These are phyloP conservation scores for Cladorrhinum sp. DNA, from an alignment of 2,329 filamentous ascomycete genomes.

Conservation along the genomic window DNA sequence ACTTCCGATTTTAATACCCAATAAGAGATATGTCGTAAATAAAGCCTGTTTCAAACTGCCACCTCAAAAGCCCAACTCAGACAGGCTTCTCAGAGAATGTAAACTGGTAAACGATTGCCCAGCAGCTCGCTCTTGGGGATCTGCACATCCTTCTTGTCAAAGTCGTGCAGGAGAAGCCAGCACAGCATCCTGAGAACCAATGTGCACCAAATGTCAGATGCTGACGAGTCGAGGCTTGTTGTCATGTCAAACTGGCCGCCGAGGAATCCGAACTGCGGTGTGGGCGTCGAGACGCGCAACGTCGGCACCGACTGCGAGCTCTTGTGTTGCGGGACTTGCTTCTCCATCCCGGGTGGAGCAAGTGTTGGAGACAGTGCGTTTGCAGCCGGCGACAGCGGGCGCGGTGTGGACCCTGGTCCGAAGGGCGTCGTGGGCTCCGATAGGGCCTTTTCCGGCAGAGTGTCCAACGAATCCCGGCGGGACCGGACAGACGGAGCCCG, in stretches of 20 bases:
- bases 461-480: conserved; percentile 19
- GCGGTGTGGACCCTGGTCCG: not conserved
- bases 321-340: conserved; percentile 7
- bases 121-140: conserved; percentile 51
- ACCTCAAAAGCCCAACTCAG: not conserved
- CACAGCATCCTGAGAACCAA: conserved; percentile 57
- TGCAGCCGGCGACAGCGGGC: conserved; percentile 8
- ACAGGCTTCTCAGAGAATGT: conserved; percentile 40
- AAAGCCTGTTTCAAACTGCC: not conserved
- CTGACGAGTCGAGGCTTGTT: conserved; percentile 16
- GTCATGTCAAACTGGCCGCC: conserved; percentile 4
- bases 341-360: not conserved
- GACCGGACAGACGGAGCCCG: conserved; percentile 8
- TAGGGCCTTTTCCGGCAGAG: conserved; percentile 1
- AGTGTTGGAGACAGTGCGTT: not conserved
- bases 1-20: not conserved
- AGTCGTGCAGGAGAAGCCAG: conserved; percentile 57
- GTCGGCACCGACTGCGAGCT: conserved; percentile 13
- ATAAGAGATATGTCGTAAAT: not conserved
- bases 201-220: conserved; percentile 51
- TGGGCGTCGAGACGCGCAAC: conserved; percentile 16
- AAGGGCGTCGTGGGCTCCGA: conserved; percentile 13
- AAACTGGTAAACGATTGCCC: conserved; percentile 55
- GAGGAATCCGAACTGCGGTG: not conserved
- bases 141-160: conserved; percentile 53